A percentile compares a stretch with the other conserved stretches of the same genome.
Conservation (phyloP, 495 filamentous ascomycete genomes). For the Chaetomium fimeti region DNA sequence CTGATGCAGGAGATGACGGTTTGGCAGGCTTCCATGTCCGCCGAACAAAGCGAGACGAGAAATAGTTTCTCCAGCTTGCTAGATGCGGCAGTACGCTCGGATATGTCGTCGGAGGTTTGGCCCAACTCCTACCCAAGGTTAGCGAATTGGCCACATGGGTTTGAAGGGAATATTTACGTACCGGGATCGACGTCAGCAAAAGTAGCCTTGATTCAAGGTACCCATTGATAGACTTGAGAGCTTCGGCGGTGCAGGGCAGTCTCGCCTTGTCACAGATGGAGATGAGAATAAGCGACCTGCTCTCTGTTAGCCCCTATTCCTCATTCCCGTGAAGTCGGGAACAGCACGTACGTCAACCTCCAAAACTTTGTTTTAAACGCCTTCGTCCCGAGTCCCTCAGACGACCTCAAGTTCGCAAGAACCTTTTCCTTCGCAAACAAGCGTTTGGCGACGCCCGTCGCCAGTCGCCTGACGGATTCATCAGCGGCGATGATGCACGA, state of each 20-base stretch:
- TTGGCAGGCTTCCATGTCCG: slow-evolving; percentile 61
- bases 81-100: slow-evolving; percentile 49
- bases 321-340: neutral
- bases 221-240: slow-evolving; percentile 50
- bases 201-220: slow-evolving; percentile 52
- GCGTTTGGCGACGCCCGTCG: slow-evolving; percentile 47
- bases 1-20: slow-evolving; percentile 60
- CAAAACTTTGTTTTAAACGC: slow-evolving; percentile 50
- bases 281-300: slow-evolving; percentile 50
- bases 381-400: slow-evolving; percentile 41
- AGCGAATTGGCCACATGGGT: neutral
- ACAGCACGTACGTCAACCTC: slow-evolving; percentile 51
- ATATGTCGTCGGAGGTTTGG: slow-evolving; percentile 48
- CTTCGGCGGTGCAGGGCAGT: slow-evolving; percentile 40
- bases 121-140: slow-evolving; percentile 43
- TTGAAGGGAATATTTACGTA: slow-evolving; percentile 23
- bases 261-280: slow-evolving; percentile 51
- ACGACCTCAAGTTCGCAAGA: slow-evolving; percentile 38
- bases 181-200: slow-evolving; percentile 49
- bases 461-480: slow-evolving; percentile 47
- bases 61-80: slow-evolving; percentile 58
- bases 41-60: slow-evolving; percentile 60
- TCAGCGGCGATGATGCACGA: slow-evolving; percentile 52
- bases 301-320: slow-evolving; percentile 23
- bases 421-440: slow-evolving; percentile 46